Percentiles rank a stretch among this genome's conserved stretches.
Evolutionary conservation across 2,329 filamentous ascomycete species (phyloP).

Genomic region (Diaporthe australafricana): DNA sequence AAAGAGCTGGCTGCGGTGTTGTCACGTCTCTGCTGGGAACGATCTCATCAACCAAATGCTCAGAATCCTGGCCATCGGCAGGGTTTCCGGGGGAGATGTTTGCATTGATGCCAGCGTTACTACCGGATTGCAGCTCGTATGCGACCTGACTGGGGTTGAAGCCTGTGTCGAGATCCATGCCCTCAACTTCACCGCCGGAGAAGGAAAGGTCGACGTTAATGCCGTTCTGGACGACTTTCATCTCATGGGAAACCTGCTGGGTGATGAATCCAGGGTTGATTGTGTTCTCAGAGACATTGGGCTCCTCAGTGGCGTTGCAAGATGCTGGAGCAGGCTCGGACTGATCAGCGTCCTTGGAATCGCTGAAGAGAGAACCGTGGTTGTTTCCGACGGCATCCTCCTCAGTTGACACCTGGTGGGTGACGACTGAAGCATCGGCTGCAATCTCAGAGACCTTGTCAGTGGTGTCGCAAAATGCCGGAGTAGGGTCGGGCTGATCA

Average conservation of each 20-base stretch:
- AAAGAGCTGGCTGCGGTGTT: too few relatives aligned
- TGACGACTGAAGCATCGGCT: background rate
- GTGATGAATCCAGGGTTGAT: background rate
- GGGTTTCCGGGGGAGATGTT: too few relatives aligned
- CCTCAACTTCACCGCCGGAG: too few relatives aligned
- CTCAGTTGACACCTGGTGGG: background rate
- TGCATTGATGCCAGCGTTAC: background rate
- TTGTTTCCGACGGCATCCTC: background rate
- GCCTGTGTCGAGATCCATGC: background rate
- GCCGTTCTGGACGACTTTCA: background rate
- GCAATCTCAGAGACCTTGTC: background rate
- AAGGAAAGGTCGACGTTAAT: background rate
- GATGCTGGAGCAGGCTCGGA: background rate
- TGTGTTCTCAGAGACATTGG: background rate
- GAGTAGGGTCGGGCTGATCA: background rate
- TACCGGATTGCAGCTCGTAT: background rate
- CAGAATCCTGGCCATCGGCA: too few relatives aligned
- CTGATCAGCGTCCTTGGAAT: background rate
- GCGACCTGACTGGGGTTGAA: background rate
- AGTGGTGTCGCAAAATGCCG: background rate
- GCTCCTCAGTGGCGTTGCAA: background rate
- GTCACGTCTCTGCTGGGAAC: too few relatives aligned
- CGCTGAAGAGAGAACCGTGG: background rate
- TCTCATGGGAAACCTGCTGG: background rate
- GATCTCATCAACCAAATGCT: too few relatives aligned